Evolutionary conservation across 2,329 filamentous ascomycete genomes (phyloP), one percentile per base, ranked within the genome.

Genomic region (Taxawa tesnikishii): DNA sequence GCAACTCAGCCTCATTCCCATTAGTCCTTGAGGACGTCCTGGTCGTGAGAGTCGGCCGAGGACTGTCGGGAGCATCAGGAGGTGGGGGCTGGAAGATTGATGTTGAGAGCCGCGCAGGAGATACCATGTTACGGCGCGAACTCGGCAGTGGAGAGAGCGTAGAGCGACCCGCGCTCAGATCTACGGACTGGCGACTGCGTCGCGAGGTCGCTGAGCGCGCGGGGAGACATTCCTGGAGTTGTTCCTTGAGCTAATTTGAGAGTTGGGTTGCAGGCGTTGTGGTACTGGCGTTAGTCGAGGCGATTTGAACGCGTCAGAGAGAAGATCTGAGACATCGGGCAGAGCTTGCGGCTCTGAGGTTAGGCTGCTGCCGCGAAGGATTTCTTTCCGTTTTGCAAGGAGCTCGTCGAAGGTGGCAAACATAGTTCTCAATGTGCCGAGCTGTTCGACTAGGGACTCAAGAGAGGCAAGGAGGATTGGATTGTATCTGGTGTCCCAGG

Each of bases 331-430:
- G n/a, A n/a, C n/a, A n/a, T n/a, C n/a, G n/a, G n/a, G n/a, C n/a
- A n/a, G n/a, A n/a, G n/a, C n/a, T n/a, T n/a, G n/a, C n/a, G n/a
- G n/a, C n/a, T n/a, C n/a, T n/a, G n/a, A n/a, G n/a, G n/a, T n/a
- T n/a, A n/a, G n/a, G n/a, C n/a, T n/a, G n/a, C n/a, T 29, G 10
- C 32, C 32, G 19, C 36, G 57, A 31, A 70, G 63, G 23, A 65
- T 63, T 30, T 60, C 56, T 39, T 67, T 66, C 16, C 66, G 57
- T 29, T 58, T 63, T 3, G 56, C 50, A 13, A 70, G 51, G 28
- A 67, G 56, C 13, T 60, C 56, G 35, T 67, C 61, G 37, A 67
- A 56, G 32, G 62, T 62, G 4, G 57, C 55, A 6, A 68, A 54
- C 17, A 57, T 55, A 18, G 47, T 43, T 25, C 62, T 56, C 15